Conservation (phyloP, 2,329 filamentous ascomycete species). For the Botrytis tulipae region DNA sequence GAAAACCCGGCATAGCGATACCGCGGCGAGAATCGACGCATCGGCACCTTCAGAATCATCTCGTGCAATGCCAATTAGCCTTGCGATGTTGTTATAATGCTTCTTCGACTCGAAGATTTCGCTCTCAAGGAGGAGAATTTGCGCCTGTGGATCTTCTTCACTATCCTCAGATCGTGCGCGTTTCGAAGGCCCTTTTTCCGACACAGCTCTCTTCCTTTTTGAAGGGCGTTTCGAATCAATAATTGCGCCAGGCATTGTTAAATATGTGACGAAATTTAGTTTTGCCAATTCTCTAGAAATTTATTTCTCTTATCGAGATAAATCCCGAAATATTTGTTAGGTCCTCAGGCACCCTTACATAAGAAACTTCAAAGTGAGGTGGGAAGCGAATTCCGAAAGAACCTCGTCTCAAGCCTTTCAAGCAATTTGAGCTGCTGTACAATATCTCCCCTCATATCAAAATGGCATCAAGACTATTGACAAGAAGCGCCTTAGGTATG, state of each 20-base stretch:
- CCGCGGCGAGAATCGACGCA: slow-evolving; percentile 64
- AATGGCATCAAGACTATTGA: slow-evolving; percentile 93
- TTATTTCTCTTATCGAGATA: slow-evolving; percentile 20
- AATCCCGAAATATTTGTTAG: slow-evolving; percentile 11
- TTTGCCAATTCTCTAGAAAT: slow-evolving; percentile 4
- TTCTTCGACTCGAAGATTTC: slow-evolving; percentile 82
- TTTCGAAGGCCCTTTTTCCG: slow-evolving; percentile 47
- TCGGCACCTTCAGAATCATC: slow-evolving; percentile 51
- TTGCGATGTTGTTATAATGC: slow-evolving; percentile 87
- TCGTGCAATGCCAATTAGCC: slow-evolving; percentile 61
- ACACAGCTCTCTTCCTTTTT: slow-evolving; percentile 52
- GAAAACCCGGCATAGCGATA: slow-evolving; percentile 85
- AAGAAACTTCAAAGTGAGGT: slow-evolving; percentile 18
- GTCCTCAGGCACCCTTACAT: neutral
- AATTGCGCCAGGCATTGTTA: slow-evolving; percentile 34
- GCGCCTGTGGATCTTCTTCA: slow-evolving; percentile 56
- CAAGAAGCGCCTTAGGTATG: slow-evolving; percentile 92
- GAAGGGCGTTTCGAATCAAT: slow-evolving; percentile 23
- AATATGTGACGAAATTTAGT: neutral
- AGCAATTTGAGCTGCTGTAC: slow-evolving; percentile 39
- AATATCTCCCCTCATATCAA: slow-evolving; percentile 61
- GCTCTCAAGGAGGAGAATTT: slow-evolving; percentile 73
- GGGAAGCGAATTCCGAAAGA: slow-evolving; percentile 30
- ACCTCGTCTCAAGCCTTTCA: slow-evolving; percentile 32
- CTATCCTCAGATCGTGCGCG: slow-evolving; percentile 45